Evolutionary conservation across 2,329 filamentous ascomycete species (phyloP).

Genomic region (Colletotrichum incanum): DNA sequence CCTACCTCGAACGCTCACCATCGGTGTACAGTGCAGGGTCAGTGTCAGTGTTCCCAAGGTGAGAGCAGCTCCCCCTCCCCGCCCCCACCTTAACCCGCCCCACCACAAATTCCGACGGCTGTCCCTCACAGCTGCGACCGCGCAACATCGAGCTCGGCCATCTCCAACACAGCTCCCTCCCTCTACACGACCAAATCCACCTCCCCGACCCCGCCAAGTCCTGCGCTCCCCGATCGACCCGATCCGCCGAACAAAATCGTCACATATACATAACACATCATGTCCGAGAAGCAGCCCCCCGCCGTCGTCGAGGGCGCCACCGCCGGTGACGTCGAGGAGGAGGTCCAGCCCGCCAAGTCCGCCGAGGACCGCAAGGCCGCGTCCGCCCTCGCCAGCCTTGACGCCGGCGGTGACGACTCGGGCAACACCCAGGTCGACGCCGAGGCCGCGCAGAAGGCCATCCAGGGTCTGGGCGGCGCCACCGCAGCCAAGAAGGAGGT

Average conservation of each 20-base stretch:
- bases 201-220: slow-evolving; percentile 5
- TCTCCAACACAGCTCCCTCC: slow-evolving; percentile 12
- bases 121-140: slow-evolving; percentile 2
- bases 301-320: slow-evolving; percentile 73
- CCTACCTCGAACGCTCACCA: slow-evolving; percentile 32
- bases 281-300: slow-evolving; percentile 75
- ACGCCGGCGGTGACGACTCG: slow-evolving; percentile 66
- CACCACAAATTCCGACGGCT: slow-evolving; percentile 35
- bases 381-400: slow-evolving; percentile 80
- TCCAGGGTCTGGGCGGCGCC: slow-evolving; percentile 72
- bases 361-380: slow-evolving; percentile 86
- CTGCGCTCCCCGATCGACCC: background rate
- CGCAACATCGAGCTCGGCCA: slow-evolving; percentile 4
- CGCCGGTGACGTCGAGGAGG: slow-evolving; percentile 72
- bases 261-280: slow-evolving; percentile 50
- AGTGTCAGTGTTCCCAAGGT: background rate
- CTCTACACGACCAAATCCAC: background rate
- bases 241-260: background rate
- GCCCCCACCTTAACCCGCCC: slow-evolving; percentile 34
- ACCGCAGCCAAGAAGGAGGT: slow-evolving; percentile 57
- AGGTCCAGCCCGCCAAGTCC: slow-evolving; percentile 70
- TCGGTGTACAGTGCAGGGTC: slow-evolving; percentile 16
- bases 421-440: slow-evolving; percentile 70
- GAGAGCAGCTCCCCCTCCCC: slow-evolving; percentile 20
- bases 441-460: slow-evolving; percentile 80